phyloP scores from a whole-genome alignment of 495 filamentous ascomycete genomes.

The Haplographium delicatum region DNA sequence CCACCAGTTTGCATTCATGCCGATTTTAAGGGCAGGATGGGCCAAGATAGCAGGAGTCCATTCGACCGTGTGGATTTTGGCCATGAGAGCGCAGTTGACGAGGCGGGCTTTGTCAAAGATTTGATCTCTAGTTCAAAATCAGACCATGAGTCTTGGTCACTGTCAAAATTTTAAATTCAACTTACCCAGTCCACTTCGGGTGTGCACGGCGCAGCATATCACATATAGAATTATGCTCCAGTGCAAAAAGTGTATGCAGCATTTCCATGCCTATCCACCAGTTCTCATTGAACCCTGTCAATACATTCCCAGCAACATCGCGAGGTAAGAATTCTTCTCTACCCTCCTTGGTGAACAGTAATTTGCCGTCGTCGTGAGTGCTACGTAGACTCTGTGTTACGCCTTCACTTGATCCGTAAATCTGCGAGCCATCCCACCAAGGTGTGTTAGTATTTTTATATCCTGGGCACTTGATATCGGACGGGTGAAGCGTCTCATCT shows the following conservation, averaged over 20 bases:
- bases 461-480: slow-evolving; percentile 31
- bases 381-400: slow-evolving; percentile 29
- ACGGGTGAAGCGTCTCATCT: slow-evolving; percentile 26
- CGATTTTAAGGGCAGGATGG: slow-evolving; percentile 35
- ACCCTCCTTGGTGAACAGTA: slow-evolving; percentile 24
- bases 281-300: slow-evolving; percentile 39
- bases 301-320: slow-evolving; percentile 28
- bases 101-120: slow-evolving; percentile 40
- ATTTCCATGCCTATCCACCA: slow-evolving; percentile 42
- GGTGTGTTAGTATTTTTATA: slow-evolving; percentile 37
- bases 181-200: slow-evolving; percentile 28
- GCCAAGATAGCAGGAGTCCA: slow-evolving; percentile 42
- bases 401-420: slow-evolving; percentile 37
- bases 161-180: no score
- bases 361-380: slow-evolving; percentile 29
- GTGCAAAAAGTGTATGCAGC: slow-evolving; percentile 39
- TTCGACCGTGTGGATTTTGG: slow-evolving; percentile 43
- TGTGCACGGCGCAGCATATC: slow-evolving; percentile 27
- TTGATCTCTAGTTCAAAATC: slow-evolving; percentile 23
- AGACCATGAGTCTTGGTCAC: neutral
- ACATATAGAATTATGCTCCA: slow-evolving; percentile 40
- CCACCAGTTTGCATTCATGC: slow-evolving; percentile 40
- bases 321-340: slow-evolving; percentile 31
- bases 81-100: slow-evolving; percentile 41
- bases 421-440: slow-evolving; percentile 43